phyloP scores from a whole-genome alignment of 169 alveolate species.

The Perkinsus olseni region DNA sequence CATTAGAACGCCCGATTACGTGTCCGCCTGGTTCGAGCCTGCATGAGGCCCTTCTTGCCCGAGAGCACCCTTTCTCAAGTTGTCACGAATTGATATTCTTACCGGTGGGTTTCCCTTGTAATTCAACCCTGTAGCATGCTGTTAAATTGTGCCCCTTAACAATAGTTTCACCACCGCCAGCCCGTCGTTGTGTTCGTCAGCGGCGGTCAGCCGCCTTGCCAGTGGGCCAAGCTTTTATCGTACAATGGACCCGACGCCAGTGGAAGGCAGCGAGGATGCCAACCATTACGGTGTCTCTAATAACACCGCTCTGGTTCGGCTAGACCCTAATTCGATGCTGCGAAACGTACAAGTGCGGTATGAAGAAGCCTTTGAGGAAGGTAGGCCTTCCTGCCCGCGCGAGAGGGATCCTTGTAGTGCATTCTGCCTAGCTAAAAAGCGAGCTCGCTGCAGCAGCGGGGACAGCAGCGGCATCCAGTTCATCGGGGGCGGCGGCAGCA shows the following conservation, averaged over 20 bases:
- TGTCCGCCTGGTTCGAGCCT: background rate
- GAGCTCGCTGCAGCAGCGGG: background rate
- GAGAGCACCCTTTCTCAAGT: too few relatives aligned
- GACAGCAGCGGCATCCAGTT: background rate
- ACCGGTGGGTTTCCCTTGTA: too few relatives aligned
- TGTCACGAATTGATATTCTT: too few relatives aligned
- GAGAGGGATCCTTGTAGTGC: background rate
- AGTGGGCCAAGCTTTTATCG: background rate
- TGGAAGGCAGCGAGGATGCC: background rate
- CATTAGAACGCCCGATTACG: background rate
- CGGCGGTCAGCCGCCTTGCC: background rate
- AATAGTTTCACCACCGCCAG: too few relatives aligned
- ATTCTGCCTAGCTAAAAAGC: background rate
- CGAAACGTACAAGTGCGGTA: background rate
- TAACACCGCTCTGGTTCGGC: background rate
- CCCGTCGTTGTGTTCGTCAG: too few relatives aligned
- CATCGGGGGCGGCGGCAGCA: conserved; percentile 32
- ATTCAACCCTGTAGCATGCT: too few relatives aligned
- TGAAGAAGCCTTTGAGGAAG: background rate
- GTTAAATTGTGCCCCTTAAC: too few relatives aligned
- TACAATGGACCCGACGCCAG: background rate
- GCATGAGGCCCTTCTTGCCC: background rate
- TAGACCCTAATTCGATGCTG: background rate
- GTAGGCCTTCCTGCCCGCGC: background rate
- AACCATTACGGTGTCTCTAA: background rate